These are phyloP conservation scores for Thielaviopsis euricoi DNA, from an alignment of 2,329 filamentous ascomycete genomes.

Conservation along the genomic window DNA sequence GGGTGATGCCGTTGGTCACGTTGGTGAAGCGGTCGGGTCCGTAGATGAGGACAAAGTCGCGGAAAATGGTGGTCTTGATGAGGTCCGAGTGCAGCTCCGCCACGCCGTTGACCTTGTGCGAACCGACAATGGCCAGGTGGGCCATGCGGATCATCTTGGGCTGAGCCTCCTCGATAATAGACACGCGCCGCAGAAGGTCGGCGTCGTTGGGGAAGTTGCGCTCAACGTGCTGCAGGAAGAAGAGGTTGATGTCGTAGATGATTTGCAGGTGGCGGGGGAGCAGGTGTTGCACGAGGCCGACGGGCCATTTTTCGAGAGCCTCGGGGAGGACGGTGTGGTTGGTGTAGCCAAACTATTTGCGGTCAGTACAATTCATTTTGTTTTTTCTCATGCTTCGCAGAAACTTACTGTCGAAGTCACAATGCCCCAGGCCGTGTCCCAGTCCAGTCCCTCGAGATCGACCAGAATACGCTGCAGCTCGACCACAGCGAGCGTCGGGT, in stretches of 20 bases:
- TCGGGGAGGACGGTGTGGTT: constrained; percentile 97
- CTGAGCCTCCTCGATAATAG: constrained; percentile 91
- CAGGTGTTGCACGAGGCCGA: constrained; percentile 78
- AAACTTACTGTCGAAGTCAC: constrained; percentile 48
- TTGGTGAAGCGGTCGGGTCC: constrained; percentile 97
- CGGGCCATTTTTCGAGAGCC: constrained; percentile 96
- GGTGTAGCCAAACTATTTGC: constrained; percentile 74
- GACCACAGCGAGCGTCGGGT: constrained; percentile 89
- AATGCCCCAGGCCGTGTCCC: constrained; percentile 83
- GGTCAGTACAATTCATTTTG: not conserved
- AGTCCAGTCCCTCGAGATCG: constrained; percentile 78
- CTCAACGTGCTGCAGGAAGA: constrained; percentile 83
- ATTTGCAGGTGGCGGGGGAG: constrained; percentile 90
- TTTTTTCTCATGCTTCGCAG: not conserved
- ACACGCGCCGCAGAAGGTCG: constrained; percentile 73
- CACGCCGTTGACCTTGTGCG: constrained; percentile 98
- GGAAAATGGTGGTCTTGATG: constrained; percentile 99
- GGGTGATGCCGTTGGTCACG: constrained; percentile 95
- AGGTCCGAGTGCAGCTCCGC: constrained; percentile 94
- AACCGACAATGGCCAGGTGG: constrained; percentile 83
- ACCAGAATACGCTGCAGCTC: constrained; percentile 86
- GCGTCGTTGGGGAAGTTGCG: constrained; percentile 78
- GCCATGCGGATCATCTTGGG: constrained; percentile 99
- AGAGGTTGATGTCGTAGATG: constrained; percentile 95
- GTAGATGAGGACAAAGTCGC: constrained; percentile 91